These are phyloP conservation scores for Russula griseocarnosa DNA, from an alignment of 768 basidiomycete genomes.

Conservation along the genomic window DNA sequence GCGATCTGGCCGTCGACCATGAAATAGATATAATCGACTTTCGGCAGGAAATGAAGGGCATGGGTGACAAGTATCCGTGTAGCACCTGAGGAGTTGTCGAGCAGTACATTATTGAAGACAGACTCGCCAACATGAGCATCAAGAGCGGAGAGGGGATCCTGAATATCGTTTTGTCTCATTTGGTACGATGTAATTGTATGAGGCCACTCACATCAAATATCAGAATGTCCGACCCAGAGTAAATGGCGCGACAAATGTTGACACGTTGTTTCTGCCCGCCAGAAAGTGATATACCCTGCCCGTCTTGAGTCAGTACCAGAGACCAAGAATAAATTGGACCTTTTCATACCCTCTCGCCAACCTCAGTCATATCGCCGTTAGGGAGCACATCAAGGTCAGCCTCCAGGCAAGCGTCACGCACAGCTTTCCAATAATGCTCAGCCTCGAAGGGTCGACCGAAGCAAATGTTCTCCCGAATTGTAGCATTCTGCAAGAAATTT, in stretches of 20 bases:
- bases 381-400: constrained; percentile 75
- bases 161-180: neutral
- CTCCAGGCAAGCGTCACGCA: constrained; percentile 73
- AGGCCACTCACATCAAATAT: constrained; percentile 61
- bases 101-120: constrained; percentile 80
- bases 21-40: constrained; percentile 82
- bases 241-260: constrained; percentile 83
- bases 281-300: constrained; percentile 76
- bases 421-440: constrained; percentile 75
- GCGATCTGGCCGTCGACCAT: constrained; percentile 72
- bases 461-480: constrained; percentile 83
- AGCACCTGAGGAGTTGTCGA: constrained; percentile 57
- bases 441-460: constrained; percentile 84
- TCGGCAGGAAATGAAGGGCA: constrained; percentile 83
- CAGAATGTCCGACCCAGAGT: constrained; percentile 81
- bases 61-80: constrained; percentile 90
- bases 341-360: constrained; percentile 58
- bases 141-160: constrained; percentile 85
- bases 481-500: constrained; percentile 54
- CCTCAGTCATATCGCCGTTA: constrained; percentile 78
- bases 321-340: neutral
- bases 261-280: constrained; percentile 80
- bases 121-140: constrained; percentile 90
- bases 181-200: neutral
- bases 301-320: neutral